A percentile compares a stretch with the other conserved stretches of the same genome.
Evolutionary conservation across 2,329 filamentous ascomycete genomes (phyloP).

Genomic region (Arthrobotrys conoides): DNA sequence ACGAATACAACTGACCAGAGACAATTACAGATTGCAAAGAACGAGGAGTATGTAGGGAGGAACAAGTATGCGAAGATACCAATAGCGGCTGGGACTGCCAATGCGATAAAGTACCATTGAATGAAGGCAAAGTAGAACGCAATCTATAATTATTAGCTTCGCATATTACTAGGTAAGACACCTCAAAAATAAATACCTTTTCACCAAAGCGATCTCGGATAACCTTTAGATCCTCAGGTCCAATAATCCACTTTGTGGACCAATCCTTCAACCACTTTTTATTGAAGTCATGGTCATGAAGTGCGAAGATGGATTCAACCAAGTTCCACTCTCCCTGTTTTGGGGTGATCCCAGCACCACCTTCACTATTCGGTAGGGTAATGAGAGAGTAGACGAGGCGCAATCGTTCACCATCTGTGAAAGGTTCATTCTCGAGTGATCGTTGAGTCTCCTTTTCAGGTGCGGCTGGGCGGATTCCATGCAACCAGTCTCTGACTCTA

Average conservation of each 20-base stretch:
- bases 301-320: slow-evolving; percentile 80
- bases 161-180: background rate
- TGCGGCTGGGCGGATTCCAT: slow-evolving; percentile 83
- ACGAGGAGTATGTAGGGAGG: slow-evolving; percentile 84
- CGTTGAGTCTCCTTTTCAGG: slow-evolving; percentile 80
- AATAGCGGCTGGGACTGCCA: slow-evolving; percentile 84
- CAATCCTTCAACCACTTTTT: slow-evolving; percentile 81
- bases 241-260: slow-evolving; percentile 79
- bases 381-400: slow-evolving; percentile 90
- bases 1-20: slow-evolving; percentile 93
- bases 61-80: slow-evolving; percentile 84
- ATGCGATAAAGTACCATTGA: slow-evolving; percentile 88
- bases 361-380: slow-evolving; percentile 79
- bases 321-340: slow-evolving; percentile 79
- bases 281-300: slow-evolving; percentile 84
- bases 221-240: slow-evolving; percentile 77
- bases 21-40: slow-evolving; percentile 83
- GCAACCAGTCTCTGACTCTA: slow-evolving; percentile 91
- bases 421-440: slow-evolving; percentile 79
- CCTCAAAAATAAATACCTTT: slow-evolving; percentile 68
- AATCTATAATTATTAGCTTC: slow-evolving; percentile 70
- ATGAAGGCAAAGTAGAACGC: slow-evolving; percentile 97
- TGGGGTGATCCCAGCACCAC: slow-evolving; percentile 83
- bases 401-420: slow-evolving; percentile 89
- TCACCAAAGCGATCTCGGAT: slow-evolving; percentile 85